Base-by-base conservation (phyloP, 2,329 filamentous ascomycete species). In the Xylariales sp. region DNA sequence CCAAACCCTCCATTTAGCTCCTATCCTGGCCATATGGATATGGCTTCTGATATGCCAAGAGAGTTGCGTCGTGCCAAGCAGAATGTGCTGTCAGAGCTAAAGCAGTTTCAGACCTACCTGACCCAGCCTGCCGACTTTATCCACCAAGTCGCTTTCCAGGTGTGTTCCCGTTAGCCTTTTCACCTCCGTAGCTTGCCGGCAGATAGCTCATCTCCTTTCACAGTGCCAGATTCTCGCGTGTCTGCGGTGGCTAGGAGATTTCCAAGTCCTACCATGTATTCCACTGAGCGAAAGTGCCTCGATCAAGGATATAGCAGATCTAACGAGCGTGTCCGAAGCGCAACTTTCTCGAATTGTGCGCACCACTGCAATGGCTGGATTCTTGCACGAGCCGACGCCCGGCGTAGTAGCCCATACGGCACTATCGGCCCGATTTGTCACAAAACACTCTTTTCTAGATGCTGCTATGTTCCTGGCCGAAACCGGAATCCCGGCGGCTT, bases 231-330 rank as follows among this genome's bases (percentile, higher is more conserved):
- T 75, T 2, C 70, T 75, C 16, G 71, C 73, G 3, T 83, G 81
- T 55, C 65, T 83, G 6, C 77, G 78, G 67, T 84, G 81, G 83
- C 75, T 84, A 14, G 79, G 77, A 5, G 79, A 84, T 12, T 81
- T 81, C 65, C 81, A 84, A 58, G 74, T 84, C 3, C 77, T 83
- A 0, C 81, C 81, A 3, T 83, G 76, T 68, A 80, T 85, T n/a
- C 83, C 83, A 0, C 71, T 81, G 1, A 62, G 54, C 5, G 78
- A 75, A 28, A 79, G 71, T 48, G 77, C 82, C 8, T 69, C 76
- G 1, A 69, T 78, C 54, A 75, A 78, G 43, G 83, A 84, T 56
- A 69, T 84, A 0, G 81, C 83, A 5, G 79, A 82, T 16, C 69
- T 85, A 3, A 68, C 78, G 1, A 76, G 75, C 18, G 80, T 83